phyloP scores from a whole-genome alignment of 306 rosid genomes.

The Casuarina glauca region DNA sequence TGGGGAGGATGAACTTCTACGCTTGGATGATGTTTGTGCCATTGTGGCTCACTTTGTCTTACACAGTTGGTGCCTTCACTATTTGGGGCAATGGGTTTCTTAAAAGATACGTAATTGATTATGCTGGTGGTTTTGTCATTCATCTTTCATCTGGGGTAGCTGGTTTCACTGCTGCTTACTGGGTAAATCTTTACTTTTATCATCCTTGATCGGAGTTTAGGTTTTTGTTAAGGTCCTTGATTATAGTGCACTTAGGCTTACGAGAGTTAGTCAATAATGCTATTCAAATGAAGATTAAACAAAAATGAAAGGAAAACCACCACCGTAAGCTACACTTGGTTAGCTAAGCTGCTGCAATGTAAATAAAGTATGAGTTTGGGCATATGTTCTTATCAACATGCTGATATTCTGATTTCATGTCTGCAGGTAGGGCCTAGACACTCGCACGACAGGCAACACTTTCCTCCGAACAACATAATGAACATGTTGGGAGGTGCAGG shows the following conservation, averaged over 20 bases:
- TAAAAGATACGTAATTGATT: conserved; percentile 39
- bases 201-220: too few relatives aligned
- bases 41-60: conserved; percentile 63
- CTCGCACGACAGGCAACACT: conserved; percentile 57
- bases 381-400: neutral
- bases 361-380: neutral
- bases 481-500: conserved; percentile 80
- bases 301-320: too few relatives aligned
- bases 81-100: conserved; percentile 67
- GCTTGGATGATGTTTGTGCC: conserved; percentile 87
- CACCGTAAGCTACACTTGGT: too few relatives aligned
- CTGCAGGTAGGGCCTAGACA: conserved; percentile 73
- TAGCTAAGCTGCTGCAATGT: too few relatives aligned
- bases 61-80: conserved; percentile 64
- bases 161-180: conserved; percentile 75
- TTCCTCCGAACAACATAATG: conserved; percentile 76
- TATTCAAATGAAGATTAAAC: too few relatives aligned
- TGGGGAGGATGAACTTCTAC: conserved; percentile 72
- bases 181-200: conserved; percentile 39
- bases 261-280: too few relatives aligned
- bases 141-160: conserved; percentile 81
- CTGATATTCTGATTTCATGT: neutral
- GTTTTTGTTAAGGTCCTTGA: too few relatives aligned
- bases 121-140: conserved; percentile 75
- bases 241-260: too few relatives aligned